Conservation (phyloP, 2,329 filamentous ascomycete genomes). For the Sporothrix dimorphospora region DNA sequence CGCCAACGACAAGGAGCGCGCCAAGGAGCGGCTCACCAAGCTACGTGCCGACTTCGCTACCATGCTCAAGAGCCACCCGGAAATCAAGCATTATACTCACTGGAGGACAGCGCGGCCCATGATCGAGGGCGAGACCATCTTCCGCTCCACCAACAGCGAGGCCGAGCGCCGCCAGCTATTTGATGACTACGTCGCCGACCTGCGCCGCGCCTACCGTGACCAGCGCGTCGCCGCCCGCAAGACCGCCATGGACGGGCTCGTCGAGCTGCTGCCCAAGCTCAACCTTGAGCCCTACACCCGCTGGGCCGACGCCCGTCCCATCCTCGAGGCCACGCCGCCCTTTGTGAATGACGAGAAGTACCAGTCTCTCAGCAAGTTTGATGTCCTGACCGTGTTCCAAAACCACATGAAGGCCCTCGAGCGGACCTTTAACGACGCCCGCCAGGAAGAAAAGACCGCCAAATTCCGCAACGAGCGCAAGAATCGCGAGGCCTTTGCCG, state of each 20-base stretch:
- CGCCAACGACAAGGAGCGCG: conserved; percentile 89
- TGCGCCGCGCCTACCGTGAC: conserved; percentile 80
- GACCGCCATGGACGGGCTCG: conserved; percentile 81
- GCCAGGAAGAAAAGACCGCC: conserved; percentile 82
- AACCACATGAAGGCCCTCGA: conserved; percentile 93
- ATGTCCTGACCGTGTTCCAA: conserved; percentile 91
- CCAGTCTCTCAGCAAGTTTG: conserved; percentile 80
- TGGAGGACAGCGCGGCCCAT: conserved; percentile 96
- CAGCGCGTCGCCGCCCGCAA: conserved; percentile 72
- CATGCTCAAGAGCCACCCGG: conserved; percentile 94
- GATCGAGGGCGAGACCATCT: conserved; percentile 93
- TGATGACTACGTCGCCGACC: conserved; percentile 85
- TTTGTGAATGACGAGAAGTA: conserved; percentile 76
- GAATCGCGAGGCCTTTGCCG: conserved; percentile 78
- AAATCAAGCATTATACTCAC: conserved; percentile 94
- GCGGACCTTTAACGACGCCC: conserved; percentile 85
- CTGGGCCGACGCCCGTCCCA: conserved; percentile 86
- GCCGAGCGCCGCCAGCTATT: conserved; percentile 87
- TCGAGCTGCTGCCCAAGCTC: conserved; percentile 75
- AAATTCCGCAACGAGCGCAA: conserved; percentile 83
- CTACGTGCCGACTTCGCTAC: conserved; percentile 90
- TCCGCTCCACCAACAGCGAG: conserved; percentile 87
- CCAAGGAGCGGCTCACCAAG: conserved; percentile 90
- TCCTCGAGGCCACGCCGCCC: conserved; percentile 75
- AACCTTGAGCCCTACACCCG: conserved; percentile 90